Evolutionary conservation across 495 filamentous ascomycete genomes (phyloP).

Genomic region (Hypoxylon crocopeplum): DNA sequence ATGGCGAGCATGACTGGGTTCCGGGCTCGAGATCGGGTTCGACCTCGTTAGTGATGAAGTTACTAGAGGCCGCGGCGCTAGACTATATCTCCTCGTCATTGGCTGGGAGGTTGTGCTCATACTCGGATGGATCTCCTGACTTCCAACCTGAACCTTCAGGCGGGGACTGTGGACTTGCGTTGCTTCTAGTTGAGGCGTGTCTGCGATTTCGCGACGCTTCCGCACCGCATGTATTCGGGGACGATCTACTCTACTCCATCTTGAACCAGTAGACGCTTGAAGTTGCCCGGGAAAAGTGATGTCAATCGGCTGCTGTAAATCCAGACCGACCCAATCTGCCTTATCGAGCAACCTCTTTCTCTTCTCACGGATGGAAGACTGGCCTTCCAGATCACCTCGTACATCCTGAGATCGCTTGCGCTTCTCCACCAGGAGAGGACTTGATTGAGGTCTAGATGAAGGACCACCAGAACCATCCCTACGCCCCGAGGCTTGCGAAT

Average conservation of each 20-base stretch:
- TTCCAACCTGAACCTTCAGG: constrained; percentile 47
- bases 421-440: constrained; percentile 16
- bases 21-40: constrained; percentile 15
- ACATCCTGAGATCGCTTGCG: constrained; percentile 8
- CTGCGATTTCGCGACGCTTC: neutral
- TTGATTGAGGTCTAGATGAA: constrained; percentile 6
- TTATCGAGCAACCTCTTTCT: constrained; percentile 34
- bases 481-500: neutral
- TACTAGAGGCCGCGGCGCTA: constrained; percentile 4
- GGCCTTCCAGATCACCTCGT: neutral
- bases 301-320: constrained; percentile 38
- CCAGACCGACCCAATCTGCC: constrained; percentile 40
- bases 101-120: constrained; percentile 15
- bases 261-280: constrained; percentile 25
- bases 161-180: neutral
- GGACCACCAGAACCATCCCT: neutral
- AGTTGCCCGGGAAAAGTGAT: constrained; percentile 36
- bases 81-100: constrained; percentile 18
- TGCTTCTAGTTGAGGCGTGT: neutral
- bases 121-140: constrained; percentile 43
- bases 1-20: constrained; percentile 12
- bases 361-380: constrained; percentile 26
- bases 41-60: constrained; percentile 10
- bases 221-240: constrained; percentile 3
- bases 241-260: constrained; percentile 28